These are phyloP conservation scores for Collybia nuda DNA, from an alignment of 768 basidiomycete genomes.

Conservation along the genomic window DNA sequence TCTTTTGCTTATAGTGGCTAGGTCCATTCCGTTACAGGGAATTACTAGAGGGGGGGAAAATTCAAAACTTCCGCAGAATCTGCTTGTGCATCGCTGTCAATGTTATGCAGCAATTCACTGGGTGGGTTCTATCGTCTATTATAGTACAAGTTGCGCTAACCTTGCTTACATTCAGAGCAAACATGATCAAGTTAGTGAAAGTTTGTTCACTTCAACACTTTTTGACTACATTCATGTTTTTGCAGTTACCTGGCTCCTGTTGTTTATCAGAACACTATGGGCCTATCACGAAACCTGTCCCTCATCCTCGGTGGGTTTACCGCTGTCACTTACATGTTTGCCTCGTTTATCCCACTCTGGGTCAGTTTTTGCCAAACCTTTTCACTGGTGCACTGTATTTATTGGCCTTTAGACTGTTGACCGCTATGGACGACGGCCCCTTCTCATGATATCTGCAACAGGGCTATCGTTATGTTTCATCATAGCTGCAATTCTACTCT, in stretches of 20 bases:
- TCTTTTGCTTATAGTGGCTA: constrained; percentile 3
- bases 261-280: constrained; percentile 42
- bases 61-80: constrained; percentile 37
- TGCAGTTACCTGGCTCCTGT: constrained; percentile 36
- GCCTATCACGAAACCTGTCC: constrained; percentile 35
- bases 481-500: constrained; percentile 32
- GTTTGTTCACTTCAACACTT: background rate
- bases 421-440: constrained; percentile 34
- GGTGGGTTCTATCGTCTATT: constrained; percentile 14
- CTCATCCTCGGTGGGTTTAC: constrained; percentile 40
- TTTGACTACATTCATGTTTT: background rate
- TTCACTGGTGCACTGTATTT: background rate
- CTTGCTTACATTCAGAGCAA: constrained; percentile 19
- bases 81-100: constrained; percentile 37
- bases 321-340: constrained; percentile 37
- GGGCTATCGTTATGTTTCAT: constrained; percentile 38
- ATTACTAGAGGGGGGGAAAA: constrained; percentile 31
- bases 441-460: constrained; percentile 35
- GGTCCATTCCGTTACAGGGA: constrained; percentile 34
- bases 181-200: constrained; percentile 35
- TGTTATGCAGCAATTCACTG: constrained; percentile 44
- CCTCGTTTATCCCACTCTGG: constrained; percentile 40
- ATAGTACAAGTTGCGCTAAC: background rate
- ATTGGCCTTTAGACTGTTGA: constrained; percentile 30
- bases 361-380: constrained; percentile 11